A percentile compares a stretch with the other conserved stretches of the same genome.
phyloP scores from a whole-genome alignment of 2,329 filamentous ascomycete genomes.

The Arachnopeziza araneosa region DNA sequence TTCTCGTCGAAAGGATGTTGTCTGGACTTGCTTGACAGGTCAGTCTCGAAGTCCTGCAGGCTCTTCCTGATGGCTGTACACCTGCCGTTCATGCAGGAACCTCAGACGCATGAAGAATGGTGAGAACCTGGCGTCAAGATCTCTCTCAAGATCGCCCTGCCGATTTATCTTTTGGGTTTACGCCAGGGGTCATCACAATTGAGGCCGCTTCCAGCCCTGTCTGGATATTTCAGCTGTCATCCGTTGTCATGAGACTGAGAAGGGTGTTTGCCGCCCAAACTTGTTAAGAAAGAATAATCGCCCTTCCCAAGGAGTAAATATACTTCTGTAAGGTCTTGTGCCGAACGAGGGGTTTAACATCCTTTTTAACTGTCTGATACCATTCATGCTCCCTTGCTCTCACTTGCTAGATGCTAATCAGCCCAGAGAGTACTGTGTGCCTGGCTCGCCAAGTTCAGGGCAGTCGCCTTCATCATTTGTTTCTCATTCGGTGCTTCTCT shows the following conservation, averaged over 20 bases:
- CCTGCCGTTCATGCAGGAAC: background rate
- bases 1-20: background rate
- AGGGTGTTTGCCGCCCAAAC: background rate
- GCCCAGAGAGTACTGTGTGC: background rate
- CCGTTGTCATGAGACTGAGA: background rate
- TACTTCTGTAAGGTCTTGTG: constrained; percentile 20
- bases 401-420: background rate
- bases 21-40: background rate
- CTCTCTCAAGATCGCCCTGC: background rate
- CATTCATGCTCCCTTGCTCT: background rate
- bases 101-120: background rate
- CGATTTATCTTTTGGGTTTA: background rate
- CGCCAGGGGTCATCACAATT: background rate
- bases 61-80: background rate
- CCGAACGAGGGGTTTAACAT: constrained; percentile 5
- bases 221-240: background rate
- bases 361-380: background rate
- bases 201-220: background rate
- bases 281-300: constrained; percentile 15
- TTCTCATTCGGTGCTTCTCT: background rate
- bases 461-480: background rate
- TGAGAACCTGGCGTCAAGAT: background rate
- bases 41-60: background rate
- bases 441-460: background rate
- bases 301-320: constrained; percentile 19